Evolutionary conservation across 306 rosid species (phyloP).

Genomic region (Trifolium dubium): DNA sequence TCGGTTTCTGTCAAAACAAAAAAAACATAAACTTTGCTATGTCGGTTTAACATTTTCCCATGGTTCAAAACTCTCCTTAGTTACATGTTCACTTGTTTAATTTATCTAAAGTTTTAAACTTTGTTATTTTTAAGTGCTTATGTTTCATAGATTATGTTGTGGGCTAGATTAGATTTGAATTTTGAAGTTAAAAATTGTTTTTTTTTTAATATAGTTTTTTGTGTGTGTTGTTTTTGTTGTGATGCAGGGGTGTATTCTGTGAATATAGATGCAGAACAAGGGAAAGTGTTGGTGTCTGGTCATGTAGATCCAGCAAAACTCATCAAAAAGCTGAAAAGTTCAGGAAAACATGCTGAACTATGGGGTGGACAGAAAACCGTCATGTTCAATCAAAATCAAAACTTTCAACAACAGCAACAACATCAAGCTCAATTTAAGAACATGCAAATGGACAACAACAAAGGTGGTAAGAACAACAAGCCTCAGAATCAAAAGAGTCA

Average conservation of each 20-base stretch:
- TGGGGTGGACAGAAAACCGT: conserved; percentile 64
- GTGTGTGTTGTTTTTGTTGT: background rate
- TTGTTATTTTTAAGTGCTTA: background rate
- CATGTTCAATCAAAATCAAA: conserved; percentile 47
- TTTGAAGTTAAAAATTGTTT: background rate
- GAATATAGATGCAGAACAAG: conserved; percentile 83
- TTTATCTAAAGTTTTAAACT: conserved; percentile 22
- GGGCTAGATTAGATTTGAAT: conserved; percentile 7
- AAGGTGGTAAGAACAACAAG: conserved; percentile 61
- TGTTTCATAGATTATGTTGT: background rate
- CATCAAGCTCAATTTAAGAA: conserved; percentile 71
- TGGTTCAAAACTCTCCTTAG: conserved; percentile 5
- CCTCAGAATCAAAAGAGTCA: conserved; percentile 61
- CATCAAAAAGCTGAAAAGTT: conserved; percentile 67
- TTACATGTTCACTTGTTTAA: background rate
- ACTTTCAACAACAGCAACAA: conserved; percentile 27
- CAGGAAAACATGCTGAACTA: conserved; percentile 87
- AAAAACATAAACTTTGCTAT: background rate
- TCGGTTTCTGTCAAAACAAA: background rate
- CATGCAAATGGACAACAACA: conserved; percentile 51
- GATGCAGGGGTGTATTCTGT: conserved; percentile 69
- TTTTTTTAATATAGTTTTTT: background rate
- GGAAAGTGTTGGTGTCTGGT: conserved; percentile 79
- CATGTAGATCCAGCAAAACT: conserved; percentile 71
- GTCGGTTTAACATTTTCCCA: background rate